Conservation (phyloP, 2,329 filamentous ascomycete genomes). For the Ascomycota sp. region DNA sequence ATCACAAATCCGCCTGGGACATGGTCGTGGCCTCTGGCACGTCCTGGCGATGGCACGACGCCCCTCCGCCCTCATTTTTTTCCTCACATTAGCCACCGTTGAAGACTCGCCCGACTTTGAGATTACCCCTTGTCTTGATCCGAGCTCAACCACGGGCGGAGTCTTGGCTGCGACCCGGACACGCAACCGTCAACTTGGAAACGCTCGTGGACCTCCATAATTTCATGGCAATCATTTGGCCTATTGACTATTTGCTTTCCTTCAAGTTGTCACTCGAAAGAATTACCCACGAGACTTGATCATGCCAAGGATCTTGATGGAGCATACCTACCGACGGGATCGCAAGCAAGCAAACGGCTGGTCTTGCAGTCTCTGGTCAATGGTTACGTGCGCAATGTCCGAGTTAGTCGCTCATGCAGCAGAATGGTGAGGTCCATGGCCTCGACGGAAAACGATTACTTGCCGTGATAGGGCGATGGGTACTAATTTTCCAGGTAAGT, state of each 20-base stretch:
- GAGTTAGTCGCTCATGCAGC: conserved; percentile 14
- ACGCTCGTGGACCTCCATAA: conserved; percentile 18
- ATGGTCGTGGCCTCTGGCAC: no score
- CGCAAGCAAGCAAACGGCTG: conserved; percentile 11
- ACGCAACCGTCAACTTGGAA: conserved; percentile 17
- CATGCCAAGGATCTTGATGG: conserved; percentile 14
- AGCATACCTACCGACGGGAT: conserved; percentile 10
- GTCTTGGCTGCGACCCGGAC: conserved; percentile 4
- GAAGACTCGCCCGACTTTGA: no score
- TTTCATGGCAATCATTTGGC: conserved; percentile 18
- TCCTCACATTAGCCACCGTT: no score
- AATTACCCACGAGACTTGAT: no score
- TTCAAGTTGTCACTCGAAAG: conserved; percentile 16
- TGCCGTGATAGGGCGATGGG: conserved; percentile 16
- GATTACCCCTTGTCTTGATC: no score
- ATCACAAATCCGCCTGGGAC: no score
- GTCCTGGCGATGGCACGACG: no score
- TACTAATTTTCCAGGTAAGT: no score
- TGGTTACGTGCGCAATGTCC: conserved; percentile 16
- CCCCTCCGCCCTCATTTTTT: no score
- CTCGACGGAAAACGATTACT: conserved; percentile 16
- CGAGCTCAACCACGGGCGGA: no score
- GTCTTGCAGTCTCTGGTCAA: conserved; percentile 11
- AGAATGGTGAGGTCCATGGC: conserved; percentile 15
- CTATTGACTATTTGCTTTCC: conserved; percentile 15